A percentile compares a stretch with the other conserved stretches of the same genome.
Evolutionary conservation across 305 asterid species (phyloP).

Genomic region (Solanum chacoense): DNA sequence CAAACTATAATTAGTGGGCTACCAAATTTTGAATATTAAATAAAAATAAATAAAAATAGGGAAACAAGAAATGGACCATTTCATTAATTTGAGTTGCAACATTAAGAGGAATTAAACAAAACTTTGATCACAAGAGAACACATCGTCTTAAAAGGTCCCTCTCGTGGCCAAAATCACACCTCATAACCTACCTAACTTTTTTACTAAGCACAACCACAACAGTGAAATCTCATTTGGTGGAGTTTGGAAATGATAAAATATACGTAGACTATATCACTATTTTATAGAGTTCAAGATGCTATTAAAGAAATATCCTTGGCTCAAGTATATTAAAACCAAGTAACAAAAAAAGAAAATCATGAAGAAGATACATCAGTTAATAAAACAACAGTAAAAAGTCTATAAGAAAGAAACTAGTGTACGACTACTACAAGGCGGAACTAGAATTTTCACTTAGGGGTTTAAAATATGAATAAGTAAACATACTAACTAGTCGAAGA

Average conservation of each 20-base stretch:
- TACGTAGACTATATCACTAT: neutral
- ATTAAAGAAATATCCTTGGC: no score
- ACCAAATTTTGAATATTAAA: neutral
- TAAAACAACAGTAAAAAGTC: no score
- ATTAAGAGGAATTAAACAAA: neutral
- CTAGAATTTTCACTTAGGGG: neutral
- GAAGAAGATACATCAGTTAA: neutral
- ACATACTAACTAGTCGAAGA: neutral
- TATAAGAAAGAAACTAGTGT: neutral
- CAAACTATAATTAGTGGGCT: neutral
- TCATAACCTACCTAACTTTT: neutral
- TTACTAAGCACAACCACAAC: neutral
- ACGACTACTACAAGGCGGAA: no score
- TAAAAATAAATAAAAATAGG: neutral
- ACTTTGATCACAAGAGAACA: neutral
- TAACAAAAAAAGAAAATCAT: no score
- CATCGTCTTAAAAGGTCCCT: neutral
- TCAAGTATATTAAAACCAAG: no score
- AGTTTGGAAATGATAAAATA: neutral
- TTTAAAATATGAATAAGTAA: neutral
- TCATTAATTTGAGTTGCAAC: neutral
- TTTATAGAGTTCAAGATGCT: neutral
- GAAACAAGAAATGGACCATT: neutral
- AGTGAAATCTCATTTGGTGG: no score
- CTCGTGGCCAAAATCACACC: neutral